Percentiles rank a stretch among this genome's conserved stretches.
These are phyloP conservation scores for Phoma herbarum DNA, from an alignment of 2,329 filamentous ascomycete genomes.

Conservation along the genomic window DNA sequence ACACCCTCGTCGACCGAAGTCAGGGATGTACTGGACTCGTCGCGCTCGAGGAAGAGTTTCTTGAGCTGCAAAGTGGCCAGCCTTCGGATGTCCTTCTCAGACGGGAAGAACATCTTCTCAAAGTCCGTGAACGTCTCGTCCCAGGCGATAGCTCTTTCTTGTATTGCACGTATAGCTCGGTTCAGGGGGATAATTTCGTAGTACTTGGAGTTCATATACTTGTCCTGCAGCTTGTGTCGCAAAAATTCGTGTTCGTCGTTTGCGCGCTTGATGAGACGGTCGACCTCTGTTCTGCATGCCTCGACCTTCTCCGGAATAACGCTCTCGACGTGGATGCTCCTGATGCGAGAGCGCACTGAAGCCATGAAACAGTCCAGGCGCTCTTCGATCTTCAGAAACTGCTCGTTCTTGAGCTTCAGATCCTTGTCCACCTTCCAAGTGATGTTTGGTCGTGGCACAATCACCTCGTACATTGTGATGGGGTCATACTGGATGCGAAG, in stretches of 20 bases:
- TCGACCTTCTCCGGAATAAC: conserved; percentile 88
- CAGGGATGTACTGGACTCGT: conserved; percentile 81
- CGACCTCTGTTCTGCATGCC: conserved; percentile 81
- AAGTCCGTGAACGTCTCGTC: conserved; percentile 90
- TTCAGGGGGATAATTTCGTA: conserved; percentile 98
- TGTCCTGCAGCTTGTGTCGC: conserved; percentile 80
- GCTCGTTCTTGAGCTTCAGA: conserved; percentile 88
- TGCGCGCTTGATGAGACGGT: conserved; percentile 77
- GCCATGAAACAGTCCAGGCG: conserved; percentile 86
- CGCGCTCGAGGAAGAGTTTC: conserved; percentile 89
- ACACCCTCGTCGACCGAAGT: conserved; percentile 72
- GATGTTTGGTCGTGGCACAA: conserved; percentile 86
- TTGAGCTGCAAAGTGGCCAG: conserved; percentile 91
- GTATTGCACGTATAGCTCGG: conserved; percentile 83
- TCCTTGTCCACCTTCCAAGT: conserved; percentile 99
- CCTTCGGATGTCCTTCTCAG: conserved; percentile 94
- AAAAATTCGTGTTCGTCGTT: conserved; percentile 83
- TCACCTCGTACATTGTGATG: conserved; percentile 91
- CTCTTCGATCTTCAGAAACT: conserved; percentile 82
- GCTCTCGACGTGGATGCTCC: conserved; percentile 89
- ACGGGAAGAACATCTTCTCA: conserved; percentile 88
- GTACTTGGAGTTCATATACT: conserved; percentile 92
- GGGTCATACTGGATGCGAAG: conserved; percentile 91
- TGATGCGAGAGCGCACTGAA: conserved; percentile 83
- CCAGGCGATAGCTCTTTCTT: conserved; percentile 94